Evolutionary conservation across 768 basidiomycete species (phyloP).

Genomic region (Dictyophora rubrovolvata): DNA sequence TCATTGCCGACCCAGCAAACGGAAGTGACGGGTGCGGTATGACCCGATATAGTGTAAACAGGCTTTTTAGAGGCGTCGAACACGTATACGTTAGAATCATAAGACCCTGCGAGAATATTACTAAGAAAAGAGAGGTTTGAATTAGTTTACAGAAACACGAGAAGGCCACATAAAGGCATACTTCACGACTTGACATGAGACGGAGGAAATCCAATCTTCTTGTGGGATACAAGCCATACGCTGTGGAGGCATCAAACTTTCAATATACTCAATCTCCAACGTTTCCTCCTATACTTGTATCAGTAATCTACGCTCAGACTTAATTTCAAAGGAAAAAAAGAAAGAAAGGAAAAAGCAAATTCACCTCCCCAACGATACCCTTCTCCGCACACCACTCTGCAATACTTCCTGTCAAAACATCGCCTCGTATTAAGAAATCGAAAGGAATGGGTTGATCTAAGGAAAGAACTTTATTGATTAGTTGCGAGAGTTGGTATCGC

Average conservation of each 20-base stretch:
- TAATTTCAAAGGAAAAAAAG: neutral
- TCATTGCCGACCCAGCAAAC: slow-evolving; percentile 33
- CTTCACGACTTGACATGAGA: slow-evolving; percentile 52
- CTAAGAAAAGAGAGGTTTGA: slow-evolving; percentile 25
- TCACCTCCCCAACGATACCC: slow-evolving; percentile 54
- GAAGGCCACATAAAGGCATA: slow-evolving; percentile 19
- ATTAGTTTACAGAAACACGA: slow-evolving; percentile 1
- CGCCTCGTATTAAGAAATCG: slow-evolving; percentile 84
- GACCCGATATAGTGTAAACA: slow-evolving; percentile 38
- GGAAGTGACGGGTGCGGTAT: slow-evolving; percentile 61
- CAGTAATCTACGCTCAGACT: slow-evolving; percentile 3
- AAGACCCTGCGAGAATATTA: slow-evolving; percentile 67
- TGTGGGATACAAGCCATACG: slow-evolving; percentile 71
- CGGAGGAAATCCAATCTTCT: slow-evolving; percentile 89
- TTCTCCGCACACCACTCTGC: slow-evolving; percentile 66
- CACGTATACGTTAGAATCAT: slow-evolving; percentile 65
- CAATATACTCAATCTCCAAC: slow-evolving; percentile 85
- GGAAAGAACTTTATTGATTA: slow-evolving; percentile 87
- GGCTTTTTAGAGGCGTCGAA: slow-evolving; percentile 63
- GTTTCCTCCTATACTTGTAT: slow-evolving; percentile 60
- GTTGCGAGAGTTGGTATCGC: slow-evolving; percentile 93
- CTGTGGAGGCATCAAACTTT: slow-evolving; percentile 80
- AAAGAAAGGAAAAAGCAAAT: slow-evolving; percentile 14
- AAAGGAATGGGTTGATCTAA: slow-evolving; percentile 73
- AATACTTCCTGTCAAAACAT: slow-evolving; percentile 61